These are phyloP conservation scores for Ampelomyces quisqualis DNA, from an alignment of 2,329 filamentous ascomycete genomes.

Conservation along the genomic window DNA sequence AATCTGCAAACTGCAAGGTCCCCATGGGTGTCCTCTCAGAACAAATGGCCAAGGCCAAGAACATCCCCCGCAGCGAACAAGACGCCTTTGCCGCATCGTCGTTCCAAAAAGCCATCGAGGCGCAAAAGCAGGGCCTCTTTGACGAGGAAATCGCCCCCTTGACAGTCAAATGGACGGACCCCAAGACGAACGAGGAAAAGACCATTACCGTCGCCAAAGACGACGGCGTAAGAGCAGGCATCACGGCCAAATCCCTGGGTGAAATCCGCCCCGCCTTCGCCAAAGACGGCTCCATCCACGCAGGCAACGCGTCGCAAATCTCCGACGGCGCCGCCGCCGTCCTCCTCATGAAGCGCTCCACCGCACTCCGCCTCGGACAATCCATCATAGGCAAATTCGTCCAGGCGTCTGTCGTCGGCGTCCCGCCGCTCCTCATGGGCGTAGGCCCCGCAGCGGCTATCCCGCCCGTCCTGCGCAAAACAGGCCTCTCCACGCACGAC, in stretches of 20 bases:
- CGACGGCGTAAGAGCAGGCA: slow-evolving; percentile 81
- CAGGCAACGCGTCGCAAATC: slow-evolving; percentile 93
- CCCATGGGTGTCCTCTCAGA: slow-evolving; percentile 94
- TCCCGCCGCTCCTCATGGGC: slow-evolving; percentile 92
- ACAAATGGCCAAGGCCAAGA: slow-evolving; percentile 86
- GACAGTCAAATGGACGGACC: slow-evolving; percentile 83
- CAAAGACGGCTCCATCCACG: slow-evolving; percentile 91
- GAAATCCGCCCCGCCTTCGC: slow-evolving; percentile 92
- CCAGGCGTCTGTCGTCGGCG: slow-evolving; percentile 78
- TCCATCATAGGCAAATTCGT: slow-evolving; percentile 91
- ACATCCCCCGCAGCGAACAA: slow-evolving; percentile 70
- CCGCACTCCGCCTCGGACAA: slow-evolving; percentile 84
- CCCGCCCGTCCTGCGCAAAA: slow-evolving; percentile 84
- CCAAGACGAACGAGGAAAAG: slow-evolving; percentile 83
- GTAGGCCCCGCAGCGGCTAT: slow-evolving; percentile 95
- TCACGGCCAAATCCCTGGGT: slow-evolving; percentile 81
- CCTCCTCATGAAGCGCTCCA: slow-evolving; percentile 90
- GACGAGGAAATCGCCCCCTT: slow-evolving; percentile 87
- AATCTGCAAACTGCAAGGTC: slow-evolving; percentile 94
- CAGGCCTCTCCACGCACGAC: slow-evolving; percentile 77
- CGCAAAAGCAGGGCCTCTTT: slow-evolving; percentile 87
- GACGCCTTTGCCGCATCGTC: slow-evolving; percentile 93
- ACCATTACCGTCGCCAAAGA: slow-evolving; percentile 81
- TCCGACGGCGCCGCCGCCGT: slow-evolving; percentile 92
- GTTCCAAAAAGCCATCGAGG: slow-evolving; percentile 84